These are phyloP conservation scores for Verticillium dahliae DNA, from an alignment of 2,329 filamentous ascomycete species.

Conservation along the genomic window DNA sequence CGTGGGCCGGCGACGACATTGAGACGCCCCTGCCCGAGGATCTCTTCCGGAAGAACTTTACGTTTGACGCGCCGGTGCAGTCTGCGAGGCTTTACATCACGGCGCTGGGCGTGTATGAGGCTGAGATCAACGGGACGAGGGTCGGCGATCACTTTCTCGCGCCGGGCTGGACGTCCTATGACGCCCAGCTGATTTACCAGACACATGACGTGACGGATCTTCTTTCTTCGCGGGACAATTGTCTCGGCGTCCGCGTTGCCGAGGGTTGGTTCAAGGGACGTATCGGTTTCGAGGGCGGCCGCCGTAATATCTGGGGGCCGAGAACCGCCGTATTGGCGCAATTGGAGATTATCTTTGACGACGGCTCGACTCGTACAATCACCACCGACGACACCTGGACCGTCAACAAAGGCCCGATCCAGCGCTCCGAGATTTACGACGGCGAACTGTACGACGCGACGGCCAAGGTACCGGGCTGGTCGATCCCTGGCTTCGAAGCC, in stretches of 20 bases:
- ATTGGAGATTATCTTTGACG: slow-evolving; percentile 1
- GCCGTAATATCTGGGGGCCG: slow-evolving; percentile 18
- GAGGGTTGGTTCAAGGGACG: slow-evolving; percentile 37
- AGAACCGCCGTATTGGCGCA: not conserved
- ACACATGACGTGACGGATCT: slow-evolving; percentile 39
- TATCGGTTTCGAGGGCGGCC: slow-evolving; percentile 11
- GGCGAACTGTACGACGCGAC: slow-evolving; percentile 10
- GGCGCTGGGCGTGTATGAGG: slow-evolving; percentile 36
- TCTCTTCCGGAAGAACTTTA: slow-evolving; percentile 26
- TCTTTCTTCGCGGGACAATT: slow-evolving; percentile 17
- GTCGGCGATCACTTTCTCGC: slow-evolving; percentile 35
- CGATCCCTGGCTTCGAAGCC: not conserved
- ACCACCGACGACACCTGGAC: not conserved
- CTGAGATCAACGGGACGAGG: slow-evolving; percentile 36
- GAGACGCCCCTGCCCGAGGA: slow-evolving; percentile 13
- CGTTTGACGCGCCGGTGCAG: slow-evolving; percentile 10
- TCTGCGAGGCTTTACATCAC: slow-evolving; percentile 41
- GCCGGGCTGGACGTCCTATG: slow-evolving; percentile 47
- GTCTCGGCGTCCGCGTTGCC: slow-evolving; percentile 32
- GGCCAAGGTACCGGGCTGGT: slow-evolving; percentile 4
- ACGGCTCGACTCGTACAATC: not conserved
- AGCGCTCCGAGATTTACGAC: slow-evolving; percentile 10
- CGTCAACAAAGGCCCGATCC: slow-evolving; percentile 1
- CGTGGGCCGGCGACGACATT: slow-evolving; percentile 15
- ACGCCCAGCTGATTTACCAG: slow-evolving; percentile 43